A percentile compares a stretch with the other conserved stretches of the same genome.
Evolutionary conservation across 495 filamentous ascomycete species (phyloP).

Genomic region (Neurospora pannonica): DNA sequence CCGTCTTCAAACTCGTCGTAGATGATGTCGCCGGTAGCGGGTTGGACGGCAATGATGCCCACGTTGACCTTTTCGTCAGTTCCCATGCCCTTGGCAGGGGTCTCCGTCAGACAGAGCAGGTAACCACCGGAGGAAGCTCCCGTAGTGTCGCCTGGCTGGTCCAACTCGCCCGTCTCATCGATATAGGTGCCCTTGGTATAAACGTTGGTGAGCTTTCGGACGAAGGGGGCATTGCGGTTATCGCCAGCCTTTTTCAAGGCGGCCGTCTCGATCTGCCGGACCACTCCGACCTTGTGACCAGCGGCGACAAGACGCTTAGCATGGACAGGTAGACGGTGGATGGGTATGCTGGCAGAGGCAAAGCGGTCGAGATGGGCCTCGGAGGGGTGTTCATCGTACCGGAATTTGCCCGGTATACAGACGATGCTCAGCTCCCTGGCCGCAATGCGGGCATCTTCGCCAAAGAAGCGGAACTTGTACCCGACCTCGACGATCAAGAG

Average conservation of each 20-base stretch:
- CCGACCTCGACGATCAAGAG: slow-evolving; percentile 87
- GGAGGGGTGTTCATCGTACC: slow-evolving; percentile 92
- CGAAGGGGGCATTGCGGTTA: slow-evolving; percentile 88
- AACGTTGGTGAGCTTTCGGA: slow-evolving; percentile 86
- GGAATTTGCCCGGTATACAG: slow-evolving; percentile 90
- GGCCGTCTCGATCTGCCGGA: slow-evolving; percentile 96
- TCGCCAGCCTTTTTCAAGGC: slow-evolving; percentile 93
- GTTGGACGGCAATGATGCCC: slow-evolving; percentile 90
- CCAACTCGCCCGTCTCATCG: slow-evolving; percentile 81
- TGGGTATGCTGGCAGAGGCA: slow-evolving; percentile 90
- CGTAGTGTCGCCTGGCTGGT: slow-evolving; percentile 39
- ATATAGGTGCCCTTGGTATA: slow-evolving; percentile 99
- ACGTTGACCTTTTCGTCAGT: slow-evolving; percentile 91
- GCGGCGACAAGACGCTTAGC: slow-evolving; percentile 88
- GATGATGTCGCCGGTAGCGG: slow-evolving; percentile 89
- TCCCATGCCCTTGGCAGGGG: slow-evolving; percentile 71
- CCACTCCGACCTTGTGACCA: slow-evolving; percentile 92
- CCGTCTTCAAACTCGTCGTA: slow-evolving; percentile 96
- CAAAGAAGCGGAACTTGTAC: slow-evolving; percentile 97
- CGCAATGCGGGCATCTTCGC: slow-evolving; percentile 88
- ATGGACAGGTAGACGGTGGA: slow-evolving; percentile 86
- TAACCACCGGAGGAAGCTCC: slow-evolving; percentile 74
- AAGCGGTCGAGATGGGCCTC: slow-evolving; percentile 91
- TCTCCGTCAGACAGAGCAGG: slow-evolving; percentile 86
- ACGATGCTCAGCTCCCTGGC: slow-evolving; percentile 90